Conservation (phyloP, 2,329 filamentous ascomycete genomes). For the Xylaria hypoxylon region DNA sequence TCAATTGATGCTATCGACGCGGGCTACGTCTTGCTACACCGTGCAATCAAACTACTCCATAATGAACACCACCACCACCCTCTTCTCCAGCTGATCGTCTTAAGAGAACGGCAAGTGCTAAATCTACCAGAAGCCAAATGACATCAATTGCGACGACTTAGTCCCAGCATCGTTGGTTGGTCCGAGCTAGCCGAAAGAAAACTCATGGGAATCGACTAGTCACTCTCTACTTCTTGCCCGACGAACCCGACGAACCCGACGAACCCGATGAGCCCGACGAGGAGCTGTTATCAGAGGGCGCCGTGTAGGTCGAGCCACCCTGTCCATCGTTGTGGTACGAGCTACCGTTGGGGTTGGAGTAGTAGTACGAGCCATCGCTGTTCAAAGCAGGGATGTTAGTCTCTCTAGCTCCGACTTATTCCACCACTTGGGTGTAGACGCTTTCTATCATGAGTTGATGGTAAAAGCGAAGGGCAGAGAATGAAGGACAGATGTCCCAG, state of each 20-base stretch:
- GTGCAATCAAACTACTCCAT: too few species aligned
- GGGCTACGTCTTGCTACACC: too few species aligned
- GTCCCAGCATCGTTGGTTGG: too few species aligned
- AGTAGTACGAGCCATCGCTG: constrained; percentile 77
- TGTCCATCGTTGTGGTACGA: constrained; percentile 74
- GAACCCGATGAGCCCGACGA: constrained; percentile 21
- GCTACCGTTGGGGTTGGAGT: constrained; percentile 75
- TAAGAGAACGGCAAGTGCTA: too few species aligned
- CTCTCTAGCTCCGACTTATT: neutral
- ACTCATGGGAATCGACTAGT: too few species aligned
- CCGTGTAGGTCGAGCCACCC: constrained; percentile 70
- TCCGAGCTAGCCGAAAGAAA: too few species aligned
- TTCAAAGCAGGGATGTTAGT: neutral
- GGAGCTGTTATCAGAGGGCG: constrained; percentile 57
- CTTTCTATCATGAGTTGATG: neutral
- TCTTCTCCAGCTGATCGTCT: too few species aligned
- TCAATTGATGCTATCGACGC: too few species aligned
- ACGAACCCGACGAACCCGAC: too few species aligned
- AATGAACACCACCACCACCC: too few species aligned
- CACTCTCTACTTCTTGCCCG: constrained; percentile 31
- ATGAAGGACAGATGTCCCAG: neutral
- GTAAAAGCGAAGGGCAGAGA: neutral
- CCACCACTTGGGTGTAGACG: neutral
- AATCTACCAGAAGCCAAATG: too few species aligned
- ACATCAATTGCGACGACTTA: too few species aligned